Evolutionary conservation across 2,329 filamentous ascomycete genomes (phyloP), one percentile per base, ranked within the genome.

Genomic region (Apiospora phragmitis): DNA sequence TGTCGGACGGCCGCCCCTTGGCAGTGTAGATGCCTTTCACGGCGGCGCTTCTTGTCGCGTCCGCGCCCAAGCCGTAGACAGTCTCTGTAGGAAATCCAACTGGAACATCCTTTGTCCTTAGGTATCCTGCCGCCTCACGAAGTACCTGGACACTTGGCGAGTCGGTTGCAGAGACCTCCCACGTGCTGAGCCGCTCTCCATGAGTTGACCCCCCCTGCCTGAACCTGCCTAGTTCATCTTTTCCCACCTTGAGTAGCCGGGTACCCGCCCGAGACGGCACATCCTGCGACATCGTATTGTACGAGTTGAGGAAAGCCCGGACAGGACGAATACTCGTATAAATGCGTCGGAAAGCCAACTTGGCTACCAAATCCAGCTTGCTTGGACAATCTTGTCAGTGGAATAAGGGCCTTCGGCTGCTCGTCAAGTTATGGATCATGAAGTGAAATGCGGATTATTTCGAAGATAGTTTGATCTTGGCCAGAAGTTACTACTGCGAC

Each of bases 1-100:
- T 99, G 79, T 99, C 96, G 8, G 92, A 93, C 4, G 96, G 96
- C 70, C 96, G 85, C 70, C 94, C 93, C 83, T 99, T 99, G 68
- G 94, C 94, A 29, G 89, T 87, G 81, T 96, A 99, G 75, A 99
- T 99, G n/a, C 94, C 95, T 77, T 88, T 90, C 8, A 98, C 95
- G 1, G 95, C 93, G 32, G 84, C 86, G 77, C 91, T 94, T 76
- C 94, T 89, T 35, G 95, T 98, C 14, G 96, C 96, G 83, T 98
- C 96, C 18, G 96, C 96, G n/a, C 94, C 96, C 9, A 99, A 87
- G 0, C 96, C 96, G 80, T 99, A 99, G 0, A 99, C 96, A 0
- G 96, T 99, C 83, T 99, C 96, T 0, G 96, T 99, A 0, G 96
- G 96, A 79, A 99, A 99, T 1, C 94, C 96, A 66, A 99, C 94